Percentiles rank a stretch among this genome's conserved stretches.
Conservation (phyloP, 2,329 filamentous ascomycete species). For the Verticillium dahliae region DNA sequence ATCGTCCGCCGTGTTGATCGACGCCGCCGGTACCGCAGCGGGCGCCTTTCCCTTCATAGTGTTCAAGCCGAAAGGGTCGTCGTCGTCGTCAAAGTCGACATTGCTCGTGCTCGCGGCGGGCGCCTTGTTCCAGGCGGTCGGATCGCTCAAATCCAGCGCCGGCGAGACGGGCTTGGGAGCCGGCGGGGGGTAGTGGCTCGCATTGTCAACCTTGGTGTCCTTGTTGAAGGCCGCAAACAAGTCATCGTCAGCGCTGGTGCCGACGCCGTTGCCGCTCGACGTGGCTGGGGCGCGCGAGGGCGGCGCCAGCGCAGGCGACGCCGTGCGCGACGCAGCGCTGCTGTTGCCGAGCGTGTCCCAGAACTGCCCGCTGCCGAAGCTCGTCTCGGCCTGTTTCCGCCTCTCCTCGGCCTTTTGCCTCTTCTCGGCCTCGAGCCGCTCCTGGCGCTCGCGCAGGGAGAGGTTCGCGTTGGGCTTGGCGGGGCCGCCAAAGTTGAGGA, state of each 20-base stretch:
- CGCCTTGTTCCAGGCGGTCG: slow-evolving; percentile 42
- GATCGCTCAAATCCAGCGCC: slow-evolving; percentile 44
- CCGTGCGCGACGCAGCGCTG: slow-evolving; percentile 38
- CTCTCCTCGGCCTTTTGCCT: slow-evolving; percentile 68
- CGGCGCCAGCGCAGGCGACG: slow-evolving; percentile 31
- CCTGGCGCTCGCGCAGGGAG: slow-evolving; percentile 71
- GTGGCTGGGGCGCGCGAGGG: slow-evolving; percentile 3
- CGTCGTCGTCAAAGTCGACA: slow-evolving; percentile 42
- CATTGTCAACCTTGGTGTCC: slow-evolving; percentile 59
- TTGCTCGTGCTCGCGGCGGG: background rate
- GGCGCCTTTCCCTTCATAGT: slow-evolving; percentile 44
- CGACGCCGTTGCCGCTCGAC: slow-evolving; percentile 18
- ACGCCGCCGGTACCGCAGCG: slow-evolving; percentile 16
- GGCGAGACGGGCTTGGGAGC: slow-evolving; percentile 32
- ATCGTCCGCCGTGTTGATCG: slow-evolving; percentile 37
- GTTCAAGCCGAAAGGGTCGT: slow-evolving; percentile 81
- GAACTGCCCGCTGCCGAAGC: slow-evolving; percentile 71
- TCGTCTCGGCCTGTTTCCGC: slow-evolving; percentile 62
- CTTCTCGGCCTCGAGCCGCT: slow-evolving; percentile 58
- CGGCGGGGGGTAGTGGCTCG: slow-evolving; percentile 57
- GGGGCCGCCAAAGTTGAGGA: slow-evolving; percentile 55
- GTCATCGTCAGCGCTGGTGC: slow-evolving; percentile 43
- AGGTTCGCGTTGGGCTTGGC: slow-evolving; percentile 62
- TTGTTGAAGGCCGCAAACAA: slow-evolving; percentile 62
- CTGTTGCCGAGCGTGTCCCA: slow-evolving; percentile 66